phyloP scores from a whole-genome alignment of 2,329 filamentous ascomycete genomes.

The Epichloe baconii region DNA sequence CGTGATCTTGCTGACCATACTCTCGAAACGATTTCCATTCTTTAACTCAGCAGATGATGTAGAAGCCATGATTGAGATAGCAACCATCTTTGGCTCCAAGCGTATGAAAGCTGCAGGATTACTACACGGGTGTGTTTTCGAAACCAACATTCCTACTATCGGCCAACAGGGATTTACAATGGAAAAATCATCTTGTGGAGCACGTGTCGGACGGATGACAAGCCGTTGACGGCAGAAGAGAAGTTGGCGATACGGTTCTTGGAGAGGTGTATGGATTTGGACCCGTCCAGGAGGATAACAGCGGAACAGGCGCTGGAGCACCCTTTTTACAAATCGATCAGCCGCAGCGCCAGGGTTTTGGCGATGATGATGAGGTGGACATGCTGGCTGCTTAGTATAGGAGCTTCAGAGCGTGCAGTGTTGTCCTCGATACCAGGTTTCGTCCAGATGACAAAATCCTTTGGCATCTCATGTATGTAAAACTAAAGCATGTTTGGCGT shows the following conservation, averaged over 20 bases:
- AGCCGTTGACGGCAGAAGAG: constrained; percentile 51
- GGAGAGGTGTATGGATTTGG: constrained; percentile 59
- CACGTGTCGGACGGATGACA: constrained; percentile 56
- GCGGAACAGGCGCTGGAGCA: constrained; percentile 62
- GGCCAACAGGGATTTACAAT: constrained; percentile 73
- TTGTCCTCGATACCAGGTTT: constrained; percentile 1
- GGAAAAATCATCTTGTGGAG: constrained; percentile 92
- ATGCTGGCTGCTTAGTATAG: constrained; percentile 23
- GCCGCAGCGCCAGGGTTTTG: constrained; percentile 17
- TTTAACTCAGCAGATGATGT: constrained; percentile 99
- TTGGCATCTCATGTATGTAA: not conserved
- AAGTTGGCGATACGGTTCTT: constrained; percentile 62
- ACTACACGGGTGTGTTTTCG: constrained; percentile 81
- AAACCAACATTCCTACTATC: constrained; percentile 85
- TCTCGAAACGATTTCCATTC: constrained; percentile 88
- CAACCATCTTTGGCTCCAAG: constrained; percentile 78
- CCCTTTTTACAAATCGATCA: constrained; percentile 43
- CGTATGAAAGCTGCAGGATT: constrained; percentile 74
- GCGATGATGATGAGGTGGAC: constrained; percentile 43
- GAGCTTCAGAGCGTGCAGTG: not conserved
- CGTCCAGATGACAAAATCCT: not conserved
- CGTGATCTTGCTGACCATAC: constrained; percentile 90
- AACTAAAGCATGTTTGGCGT: constrained; percentile 2
- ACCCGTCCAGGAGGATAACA: constrained; percentile 60
- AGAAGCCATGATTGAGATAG: constrained; percentile 93